Evolutionary conservation across 2,329 filamentous ascomycete genomes (phyloP), one percentile per base, ranked within the genome.

Genomic region (Aureobasidium musti): DNA sequence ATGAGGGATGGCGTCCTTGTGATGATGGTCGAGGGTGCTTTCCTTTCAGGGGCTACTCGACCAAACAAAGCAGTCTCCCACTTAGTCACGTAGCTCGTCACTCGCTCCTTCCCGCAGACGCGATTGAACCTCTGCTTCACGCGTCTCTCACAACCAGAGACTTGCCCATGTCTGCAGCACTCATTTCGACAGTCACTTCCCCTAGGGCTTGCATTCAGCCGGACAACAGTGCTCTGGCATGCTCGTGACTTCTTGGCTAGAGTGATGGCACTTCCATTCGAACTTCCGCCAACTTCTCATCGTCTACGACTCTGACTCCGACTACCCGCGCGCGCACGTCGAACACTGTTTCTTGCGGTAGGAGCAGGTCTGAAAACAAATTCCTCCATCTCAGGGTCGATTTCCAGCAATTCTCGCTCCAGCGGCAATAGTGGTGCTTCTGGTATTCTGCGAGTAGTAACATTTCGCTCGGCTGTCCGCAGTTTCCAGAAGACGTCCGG

Each of bases 401-500:
- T 73, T n/a, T 74, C 72, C 11, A 76, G 71, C 52, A 82, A 70
- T 66, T 81, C 79, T 19, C 77, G 73, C 69, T 82, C 80, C 2
- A 81, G 70, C 8, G 75, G 72, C 77, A 79, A 80, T 5, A 82
- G 73, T 7, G 80, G 80, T 5, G 77, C 77, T 71, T 82, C 80
- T 0, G 79, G 80, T 19, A 82, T 71, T 8, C 77, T 71, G 28
- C 75, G 74, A 6, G 79, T 77, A 23, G 74, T 78, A 19, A 76
- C 75, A 11, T 76, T 73, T 45, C 74, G 74, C 39, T 75, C 73
- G 43, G 73, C 74, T 66, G 73, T 77, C 21, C 73, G 71, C 26
- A 74, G 68, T 68, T 78, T 78, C 80, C 80, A 82, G 71, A 74
- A 79, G 26, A 82, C 72, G 65, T 79, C 77, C 0, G 80, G 78